Conservation (phyloP, 345 rosid genomes). For the Populus euphratica region DNA sequence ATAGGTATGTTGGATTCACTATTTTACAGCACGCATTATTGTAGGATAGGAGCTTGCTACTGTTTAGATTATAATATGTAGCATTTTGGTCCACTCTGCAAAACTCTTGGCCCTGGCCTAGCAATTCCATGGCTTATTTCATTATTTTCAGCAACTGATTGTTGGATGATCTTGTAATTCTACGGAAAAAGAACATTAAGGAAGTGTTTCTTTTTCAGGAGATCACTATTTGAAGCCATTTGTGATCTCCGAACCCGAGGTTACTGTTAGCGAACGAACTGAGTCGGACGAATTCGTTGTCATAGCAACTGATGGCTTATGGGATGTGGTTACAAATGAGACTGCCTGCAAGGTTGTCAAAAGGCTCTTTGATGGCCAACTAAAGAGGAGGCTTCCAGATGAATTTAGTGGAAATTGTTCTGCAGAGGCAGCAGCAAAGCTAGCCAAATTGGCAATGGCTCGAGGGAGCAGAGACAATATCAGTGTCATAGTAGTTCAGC, state of each 20-base stretch:
- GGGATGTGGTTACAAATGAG: conserved; percentile 43
- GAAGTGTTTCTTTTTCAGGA: conserved; percentile 15
- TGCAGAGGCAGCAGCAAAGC: conserved; percentile 25
- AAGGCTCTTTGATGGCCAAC: conserved; percentile 13
- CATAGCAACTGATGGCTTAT: conserved; percentile 37
- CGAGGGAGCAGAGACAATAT: conserved; percentile 41
- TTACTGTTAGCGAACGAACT: conserved; percentile 18
- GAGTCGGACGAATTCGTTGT: conserved; percentile 29
- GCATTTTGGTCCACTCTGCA: too few relatives aligned
- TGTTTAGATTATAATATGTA: too few relatives aligned
- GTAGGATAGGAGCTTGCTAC: not conserved
- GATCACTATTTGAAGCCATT: conserved; percentile 33
- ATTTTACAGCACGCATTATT: not conserved
- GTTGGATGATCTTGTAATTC: too few relatives aligned
- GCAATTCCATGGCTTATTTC: too few relatives aligned
- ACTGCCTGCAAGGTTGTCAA: conserved; percentile 31
- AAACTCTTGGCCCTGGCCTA: too few relatives aligned
- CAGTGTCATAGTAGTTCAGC: conserved; percentile 37
- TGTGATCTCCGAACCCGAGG: conserved; percentile 31
- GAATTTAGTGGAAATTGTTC: conserved; percentile 9
- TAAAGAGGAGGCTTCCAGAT: conserved; percentile 1
- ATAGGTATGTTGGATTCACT: conserved; percentile 17
- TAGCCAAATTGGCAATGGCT: conserved; percentile 37
- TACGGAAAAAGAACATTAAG: too few relatives aligned
- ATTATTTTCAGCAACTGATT: too few relatives aligned